phyloP scores from a whole-genome alignment of 352 stramenopile species.

The Pythium vanterpoolii region DNA sequence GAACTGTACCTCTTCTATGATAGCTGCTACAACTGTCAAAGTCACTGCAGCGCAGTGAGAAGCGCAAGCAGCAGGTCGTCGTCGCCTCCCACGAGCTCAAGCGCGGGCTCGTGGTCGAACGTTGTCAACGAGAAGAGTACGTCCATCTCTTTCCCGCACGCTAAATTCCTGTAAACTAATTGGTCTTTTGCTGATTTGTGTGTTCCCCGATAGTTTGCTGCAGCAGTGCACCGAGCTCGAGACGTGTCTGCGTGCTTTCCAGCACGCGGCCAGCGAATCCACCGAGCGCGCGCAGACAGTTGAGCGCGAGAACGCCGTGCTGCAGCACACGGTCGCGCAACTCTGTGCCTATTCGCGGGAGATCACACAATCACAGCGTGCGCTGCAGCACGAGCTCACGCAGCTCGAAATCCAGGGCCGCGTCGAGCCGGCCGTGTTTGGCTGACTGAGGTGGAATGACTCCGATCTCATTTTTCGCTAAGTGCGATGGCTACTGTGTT shows the following conservation, averaged over 20 bases:
- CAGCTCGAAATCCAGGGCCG: slow-evolving; percentile 44
- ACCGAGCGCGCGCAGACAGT: slow-evolving; percentile 33
- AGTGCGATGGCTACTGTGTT: slow-evolving; percentile 18
- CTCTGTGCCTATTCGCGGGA: slow-evolving; percentile 52
- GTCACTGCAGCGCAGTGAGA: slow-evolving; percentile 26
- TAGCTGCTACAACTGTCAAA: slow-evolving; percentile 35
- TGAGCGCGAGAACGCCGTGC: slow-evolving; percentile 45
- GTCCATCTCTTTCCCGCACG: background rate
- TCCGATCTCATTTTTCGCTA: background rate
- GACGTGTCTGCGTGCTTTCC: slow-evolving; percentile 42
- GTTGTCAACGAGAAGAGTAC: slow-evolving; percentile 57
- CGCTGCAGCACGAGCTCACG: slow-evolving; percentile 45
- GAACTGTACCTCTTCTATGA: background rate
- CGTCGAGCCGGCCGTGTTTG: slow-evolving; percentile 38
- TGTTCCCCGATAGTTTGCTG: slow-evolving; percentile 31
- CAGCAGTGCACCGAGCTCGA: slow-evolving; percentile 49
- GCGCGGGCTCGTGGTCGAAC: slow-evolving; percentile 49
- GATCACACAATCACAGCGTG: slow-evolving; percentile 40
- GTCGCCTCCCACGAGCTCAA: slow-evolving; percentile 37
- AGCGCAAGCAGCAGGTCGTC: slow-evolving; percentile 20
- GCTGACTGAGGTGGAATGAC: slow-evolving; percentile 27
- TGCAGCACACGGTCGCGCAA: slow-evolving; percentile 46
- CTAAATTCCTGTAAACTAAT: background rate
- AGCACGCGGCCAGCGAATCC: slow-evolving; percentile 30
- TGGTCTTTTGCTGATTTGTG: background rate